Conservation (phyloP, 768 basidiomycete species). For the Kwoniella heveanensis region DNA sequence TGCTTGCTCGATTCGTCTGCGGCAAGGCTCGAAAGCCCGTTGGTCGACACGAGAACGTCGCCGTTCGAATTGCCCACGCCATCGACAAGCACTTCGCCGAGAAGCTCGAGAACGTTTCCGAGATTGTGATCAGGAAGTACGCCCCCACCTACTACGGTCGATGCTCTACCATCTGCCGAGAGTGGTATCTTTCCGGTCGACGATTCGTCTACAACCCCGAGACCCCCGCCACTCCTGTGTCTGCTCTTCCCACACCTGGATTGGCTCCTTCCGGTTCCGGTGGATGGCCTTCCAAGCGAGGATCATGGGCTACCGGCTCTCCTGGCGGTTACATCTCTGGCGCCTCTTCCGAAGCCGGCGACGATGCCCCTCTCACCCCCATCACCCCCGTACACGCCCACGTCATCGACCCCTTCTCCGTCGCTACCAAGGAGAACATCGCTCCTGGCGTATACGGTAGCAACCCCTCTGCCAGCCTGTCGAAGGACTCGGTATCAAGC, state of each 20-base stretch:
- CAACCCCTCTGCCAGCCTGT: slow-evolving; percentile 19
- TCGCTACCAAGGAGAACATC: slow-evolving; percentile 52
- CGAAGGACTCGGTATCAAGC: slow-evolving; percentile 24
- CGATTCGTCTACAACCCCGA: slow-evolving; percentile 50
- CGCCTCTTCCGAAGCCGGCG: slow-evolving; percentile 51
- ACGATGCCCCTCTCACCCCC: slow-evolving; percentile 52
- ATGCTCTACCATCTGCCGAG: slow-evolving; percentile 87
- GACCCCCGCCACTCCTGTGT: slow-evolving; percentile 46
- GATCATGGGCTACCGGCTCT: slow-evolving; percentile 47
- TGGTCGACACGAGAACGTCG: slow-evolving; percentile 30
- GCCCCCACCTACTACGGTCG: slow-evolving; percentile 95
- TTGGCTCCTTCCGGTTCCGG: slow-evolving; percentile 47
- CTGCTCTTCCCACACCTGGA: slow-evolving; percentile 44
- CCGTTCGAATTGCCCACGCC: slow-evolving; percentile 75
- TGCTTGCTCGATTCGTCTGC: slow-evolving; percentile 84
- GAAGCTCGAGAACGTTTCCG: slow-evolving; percentile 88
- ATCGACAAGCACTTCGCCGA: slow-evolving; percentile 84
- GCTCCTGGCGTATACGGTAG: slow-evolving; percentile 32
- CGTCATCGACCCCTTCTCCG: slow-evolving; percentile 39
- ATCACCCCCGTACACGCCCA: slow-evolving; percentile 48
- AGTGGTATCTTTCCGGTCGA: slow-evolving; percentile 84
- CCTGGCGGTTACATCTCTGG: slow-evolving; percentile 47
- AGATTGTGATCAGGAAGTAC: slow-evolving; percentile 97
- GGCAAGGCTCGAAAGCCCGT: slow-evolving; percentile 65
- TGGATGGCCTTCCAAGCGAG: slow-evolving; percentile 46